Percentiles rank a stretch among this genome's conserved stretches.
Evolutionary conservation across 352 stramenopile genomes (phyloP).

Genomic region (Saprolegnia diclina): DNA sequence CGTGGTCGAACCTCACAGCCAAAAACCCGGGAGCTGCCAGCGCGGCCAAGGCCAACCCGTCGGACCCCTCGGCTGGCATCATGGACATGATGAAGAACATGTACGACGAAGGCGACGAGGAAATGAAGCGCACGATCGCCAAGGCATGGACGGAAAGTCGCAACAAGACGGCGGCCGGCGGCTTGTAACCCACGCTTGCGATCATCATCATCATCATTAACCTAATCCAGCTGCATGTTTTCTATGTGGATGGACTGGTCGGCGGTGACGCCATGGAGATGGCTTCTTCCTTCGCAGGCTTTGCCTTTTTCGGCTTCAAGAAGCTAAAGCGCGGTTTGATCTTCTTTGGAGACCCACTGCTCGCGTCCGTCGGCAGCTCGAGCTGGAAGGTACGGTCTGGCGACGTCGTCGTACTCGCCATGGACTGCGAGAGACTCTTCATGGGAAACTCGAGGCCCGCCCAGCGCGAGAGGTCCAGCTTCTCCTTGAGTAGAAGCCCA

Average conservation of each 20-base stretch:
- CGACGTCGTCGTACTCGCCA: not conserved
- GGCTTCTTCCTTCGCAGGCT: slow-evolving; percentile 1
- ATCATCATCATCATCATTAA: not conserved
- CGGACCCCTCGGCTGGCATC: slow-evolving; percentile 70
- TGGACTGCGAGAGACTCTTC: not conserved
- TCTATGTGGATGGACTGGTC: not conserved
- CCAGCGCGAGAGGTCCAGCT: slow-evolving; percentile 68
- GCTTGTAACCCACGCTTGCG: not conserved
- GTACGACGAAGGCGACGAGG: slow-evolving; percentile 83
- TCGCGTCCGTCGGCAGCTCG: slow-evolving; percentile 4
- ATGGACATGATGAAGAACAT: slow-evolving; percentile 93
- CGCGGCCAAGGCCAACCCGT: slow-evolving; percentile 38
- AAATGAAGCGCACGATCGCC: slow-evolving; percentile 87
- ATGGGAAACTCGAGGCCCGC: slow-evolving; percentile 43
- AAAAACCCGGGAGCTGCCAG: slow-evolving; percentile 60
- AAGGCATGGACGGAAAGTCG: slow-evolving; percentile 84
- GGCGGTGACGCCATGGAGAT: not conserved
- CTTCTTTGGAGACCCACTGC: slow-evolving; percentile 12
- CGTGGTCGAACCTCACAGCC: slow-evolving; percentile 77
- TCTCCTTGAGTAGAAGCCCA: slow-evolving; percentile 69
- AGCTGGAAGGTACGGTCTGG: slow-evolving; percentile 2
- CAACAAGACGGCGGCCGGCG: slow-evolving; percentile 42
- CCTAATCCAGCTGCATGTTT: not conserved
- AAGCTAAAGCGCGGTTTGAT: slow-evolving; percentile 23
- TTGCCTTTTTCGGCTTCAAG: slow-evolving; percentile 10